Base-by-base conservation (phyloP, 2,329 filamentous ascomycete genomes). In the Penicillium olsonii region DNA sequence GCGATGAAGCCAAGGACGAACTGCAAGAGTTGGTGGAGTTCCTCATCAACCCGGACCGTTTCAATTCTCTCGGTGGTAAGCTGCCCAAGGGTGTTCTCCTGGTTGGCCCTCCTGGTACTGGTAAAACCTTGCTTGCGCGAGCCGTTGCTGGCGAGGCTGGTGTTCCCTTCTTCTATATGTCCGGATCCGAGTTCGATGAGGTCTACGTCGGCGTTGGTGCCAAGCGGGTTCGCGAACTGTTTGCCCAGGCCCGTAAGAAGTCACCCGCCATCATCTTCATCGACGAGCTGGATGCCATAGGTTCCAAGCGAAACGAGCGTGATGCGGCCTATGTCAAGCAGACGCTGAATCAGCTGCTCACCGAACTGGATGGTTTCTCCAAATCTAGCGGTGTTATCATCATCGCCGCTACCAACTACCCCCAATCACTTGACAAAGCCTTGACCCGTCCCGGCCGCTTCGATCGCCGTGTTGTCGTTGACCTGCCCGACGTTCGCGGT, bases 161-260 rank as follows among this genome's bases (percentile, higher is more conserved):
- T 48, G 94, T 99, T 15, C 94, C 94, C 1, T 99, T 99, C 80
- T 99, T 97, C 80, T 99, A 96, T 81, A 97, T 99, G 92, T 99
- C 94, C 66, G 94, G 94, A 42, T 95, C 90, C 50, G 94, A 99
- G 70, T 99, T 99, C 67, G 94, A 99, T 66, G 94, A 99, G 73
- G 87, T 99, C 44, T 99, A 96, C 66, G 95, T 99, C 29, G 94
- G 94, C 67, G 94, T 99, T 45, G 91, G 92, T 67, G 91, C 91
- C 38, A 96, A 99, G 79, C 88, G 94, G 65, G 92, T 99, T 41
- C 90, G 94, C 51, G 94, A 96, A 55, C 82, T 96, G n/a, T 95
- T 96, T 70, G 75, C 79, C 38, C 84, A 88, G 48, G 92, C 92
- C 57, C 89, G 91, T 60, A 72, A 79, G 56, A 96, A 97, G 75